phyloP scores from a whole-genome alignment of 2,329 filamentous ascomycete genomes.

The Monosporascus sp. region DNA sequence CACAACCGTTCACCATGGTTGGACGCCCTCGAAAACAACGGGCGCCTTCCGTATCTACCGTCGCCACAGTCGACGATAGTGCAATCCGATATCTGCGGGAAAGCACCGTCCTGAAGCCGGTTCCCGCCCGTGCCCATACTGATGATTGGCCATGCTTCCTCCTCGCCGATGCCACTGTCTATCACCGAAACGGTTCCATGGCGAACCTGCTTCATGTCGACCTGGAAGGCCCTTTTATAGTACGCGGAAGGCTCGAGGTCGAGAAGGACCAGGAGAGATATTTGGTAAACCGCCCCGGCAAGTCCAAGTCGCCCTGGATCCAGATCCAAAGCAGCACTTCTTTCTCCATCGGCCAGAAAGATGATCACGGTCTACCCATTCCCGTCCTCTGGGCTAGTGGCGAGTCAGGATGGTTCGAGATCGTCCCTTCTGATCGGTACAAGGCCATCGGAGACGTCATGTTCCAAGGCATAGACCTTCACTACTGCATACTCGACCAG shows the following conservation, averaged over 20 bases:
- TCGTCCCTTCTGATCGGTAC: slow-evolving; percentile 56
- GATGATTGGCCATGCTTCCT: slow-evolving; percentile 59
- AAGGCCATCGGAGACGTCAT: slow-evolving; percentile 51
- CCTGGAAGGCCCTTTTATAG: slow-evolving; percentile 53
- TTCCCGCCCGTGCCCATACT: slow-evolving; percentile 27
- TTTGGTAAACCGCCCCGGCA: slow-evolving; percentile 27
- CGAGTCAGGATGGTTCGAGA: slow-evolving; percentile 62
- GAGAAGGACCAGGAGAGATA: slow-evolving; percentile 35
- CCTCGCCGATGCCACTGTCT: slow-evolving; percentile 56
- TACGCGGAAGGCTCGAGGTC: slow-evolving; percentile 55
- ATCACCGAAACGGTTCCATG: slow-evolving; percentile 47
- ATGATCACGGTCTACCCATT: slow-evolving; percentile 41
- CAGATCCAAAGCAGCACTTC: slow-evolving; percentile 45
- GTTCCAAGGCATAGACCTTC: slow-evolving; percentile 56
- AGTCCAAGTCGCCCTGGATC: slow-evolving; percentile 33
- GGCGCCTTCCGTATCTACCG: slow-evolving; percentile 39
- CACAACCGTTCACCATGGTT: slow-evolving; percentile 26
- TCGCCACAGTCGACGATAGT: slow-evolving; percentile 35
- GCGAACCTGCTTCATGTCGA: slow-evolving; percentile 59
- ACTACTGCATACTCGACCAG: slow-evolving; percentile 57
- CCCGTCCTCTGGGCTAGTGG: slow-evolving; percentile 63
- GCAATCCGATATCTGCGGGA: slow-evolving; percentile 29
- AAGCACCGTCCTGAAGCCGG: slow-evolving; percentile 30
- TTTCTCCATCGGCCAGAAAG: slow-evolving; percentile 50
- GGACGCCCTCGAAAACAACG: slow-evolving; percentile 25